Conservation (phyloP, 106 monocot species). For the Allium fistulosum region DNA sequence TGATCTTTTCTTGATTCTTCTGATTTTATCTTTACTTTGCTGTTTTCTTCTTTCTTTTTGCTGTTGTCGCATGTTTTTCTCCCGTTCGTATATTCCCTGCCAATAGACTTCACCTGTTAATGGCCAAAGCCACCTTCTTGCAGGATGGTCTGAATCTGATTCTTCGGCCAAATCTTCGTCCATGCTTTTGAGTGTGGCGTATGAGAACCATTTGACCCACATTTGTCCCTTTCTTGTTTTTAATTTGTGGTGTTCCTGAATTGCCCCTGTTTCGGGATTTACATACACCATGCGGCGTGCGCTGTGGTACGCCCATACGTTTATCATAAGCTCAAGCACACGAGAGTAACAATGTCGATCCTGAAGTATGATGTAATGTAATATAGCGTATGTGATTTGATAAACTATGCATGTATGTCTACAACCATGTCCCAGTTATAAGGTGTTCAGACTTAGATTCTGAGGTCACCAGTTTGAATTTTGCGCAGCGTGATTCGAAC, state of each 20-base stretch:
- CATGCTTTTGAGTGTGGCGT: slow-evolving; percentile 72
- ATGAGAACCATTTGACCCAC: slow-evolving; percentile 80
- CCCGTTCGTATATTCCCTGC: slow-evolving; percentile 76
- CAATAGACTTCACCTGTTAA: slow-evolving; percentile 85
- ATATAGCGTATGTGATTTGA: background rate
- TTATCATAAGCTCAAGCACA: slow-evolving; percentile 80
- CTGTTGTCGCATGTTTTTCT: slow-evolving; percentile 44
- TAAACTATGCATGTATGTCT: background rate
- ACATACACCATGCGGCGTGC: slow-evolving; percentile 71
- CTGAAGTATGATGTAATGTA: slow-evolving; percentile 20
- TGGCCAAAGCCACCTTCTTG: slow-evolving; percentile 68
- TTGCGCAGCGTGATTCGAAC: background rate
- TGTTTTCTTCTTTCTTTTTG: slow-evolving; percentile 52
- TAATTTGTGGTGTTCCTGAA: slow-evolving; percentile 72
- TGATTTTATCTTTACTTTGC: slow-evolving; percentile 72
- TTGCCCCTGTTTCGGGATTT: slow-evolving; percentile 61
- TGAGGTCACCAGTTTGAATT: background rate
- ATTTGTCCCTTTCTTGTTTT: slow-evolving; percentile 59
- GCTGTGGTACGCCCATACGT: slow-evolving; percentile 96
- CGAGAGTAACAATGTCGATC: slow-evolving; percentile 84
- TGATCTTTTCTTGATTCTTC: slow-evolving; percentile 56
- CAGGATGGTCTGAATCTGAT: slow-evolving; percentile 41
- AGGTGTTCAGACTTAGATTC: no score
- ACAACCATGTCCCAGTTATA: background rate
- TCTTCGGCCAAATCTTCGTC: slow-evolving; percentile 94